phyloP scores from a whole-genome alignment of 805 yeast species.

The Cyberlindnera bimundalis region DNA sequence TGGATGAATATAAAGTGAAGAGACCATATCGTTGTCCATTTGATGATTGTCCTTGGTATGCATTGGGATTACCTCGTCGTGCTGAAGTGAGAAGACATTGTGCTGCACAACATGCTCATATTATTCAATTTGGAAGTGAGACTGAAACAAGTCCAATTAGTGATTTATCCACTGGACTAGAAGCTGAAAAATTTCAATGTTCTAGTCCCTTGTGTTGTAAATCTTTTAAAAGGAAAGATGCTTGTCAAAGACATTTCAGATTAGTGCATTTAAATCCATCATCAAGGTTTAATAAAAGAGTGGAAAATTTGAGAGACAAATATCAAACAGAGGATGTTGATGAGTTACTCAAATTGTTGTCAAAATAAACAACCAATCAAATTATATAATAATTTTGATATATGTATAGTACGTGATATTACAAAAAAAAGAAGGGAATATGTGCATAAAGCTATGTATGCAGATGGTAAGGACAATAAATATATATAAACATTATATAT shows the following conservation, averaged over 20 bases:
- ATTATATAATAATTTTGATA: no score
- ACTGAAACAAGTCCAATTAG: no score
- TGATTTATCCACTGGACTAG: not conserved
- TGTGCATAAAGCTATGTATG: no score
- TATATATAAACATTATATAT: no score
- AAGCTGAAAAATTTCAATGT: conserved; percentile 24
- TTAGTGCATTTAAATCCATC: conserved; percentile 44
- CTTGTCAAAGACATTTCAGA: conserved; percentile 48
- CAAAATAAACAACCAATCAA: not conserved
- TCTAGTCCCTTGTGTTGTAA: conserved; percentile 40
- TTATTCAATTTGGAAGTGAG: conserved; percentile 5
- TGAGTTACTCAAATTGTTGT: conserved; percentile 3
- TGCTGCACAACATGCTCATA: conserved; percentile 39
- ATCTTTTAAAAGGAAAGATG: conserved; percentile 49
- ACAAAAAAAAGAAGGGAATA: no score
- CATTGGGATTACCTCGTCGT: conserved; percentile 45
- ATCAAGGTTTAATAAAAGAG: conserved; percentile 39
- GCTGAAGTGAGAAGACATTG: conserved; percentile 50
- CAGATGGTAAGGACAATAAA: no score
- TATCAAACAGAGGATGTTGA: conserved; percentile 8
- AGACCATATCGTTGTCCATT: conserved; percentile 45
- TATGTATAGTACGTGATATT: no score
- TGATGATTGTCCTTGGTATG: conserved; percentile 44
- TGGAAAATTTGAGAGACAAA: conserved; percentile 9
- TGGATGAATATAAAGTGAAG: conserved; percentile 38